A percentile compares a stretch with the other conserved stretches of the same genome.
These are phyloP conservation scores for Aspergillus costaricaensis DNA, from an alignment of 2,329 filamentous ascomycete species.

Conservation along the genomic window DNA sequence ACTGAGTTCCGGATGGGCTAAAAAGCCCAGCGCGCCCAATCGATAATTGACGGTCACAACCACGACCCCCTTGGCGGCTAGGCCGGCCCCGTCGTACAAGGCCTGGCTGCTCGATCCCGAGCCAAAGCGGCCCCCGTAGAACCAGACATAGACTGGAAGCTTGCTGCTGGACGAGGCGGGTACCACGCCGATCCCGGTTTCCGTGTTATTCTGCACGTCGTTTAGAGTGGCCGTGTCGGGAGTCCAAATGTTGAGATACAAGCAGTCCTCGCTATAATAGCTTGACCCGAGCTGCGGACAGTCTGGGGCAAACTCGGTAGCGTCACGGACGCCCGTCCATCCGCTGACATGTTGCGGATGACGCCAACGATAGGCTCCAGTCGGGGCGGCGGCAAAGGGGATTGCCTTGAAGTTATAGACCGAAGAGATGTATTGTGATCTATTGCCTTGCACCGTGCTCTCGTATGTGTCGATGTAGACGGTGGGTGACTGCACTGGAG, in stretches of 20 bases:
- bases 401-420: slow-evolving; percentile 26
- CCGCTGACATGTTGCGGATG: not conserved
- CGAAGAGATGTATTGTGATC: slow-evolving; percentile 23
- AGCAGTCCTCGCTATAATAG: slow-evolving; percentile 30
- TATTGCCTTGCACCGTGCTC: slow-evolving; percentile 23
- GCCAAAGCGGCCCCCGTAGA: slow-evolving; percentile 20
- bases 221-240: slow-evolving; percentile 21
- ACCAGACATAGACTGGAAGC: slow-evolving; percentile 27
- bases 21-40: slow-evolving; percentile 38
- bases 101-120: slow-evolving; percentile 15
- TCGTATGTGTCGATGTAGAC: slow-evolving; percentile 15
- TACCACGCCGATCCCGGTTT: not conserved
- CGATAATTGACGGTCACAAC: slow-evolving; percentile 29
- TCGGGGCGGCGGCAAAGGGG: slow-evolving; percentile 19
- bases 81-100: slow-evolving; percentile 22
- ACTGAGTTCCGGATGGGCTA: slow-evolving; percentile 27
- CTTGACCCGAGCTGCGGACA: slow-evolving; percentile 37
- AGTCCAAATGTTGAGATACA: slow-evolving; percentile 26
- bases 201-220: not conserved
- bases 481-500: not conserved
- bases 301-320: slow-evolving; percentile 21
- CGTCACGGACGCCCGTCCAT: slow-evolving; percentile 18
- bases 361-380: slow-evolving; percentile 12
- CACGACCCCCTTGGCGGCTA: slow-evolving; percentile 23
- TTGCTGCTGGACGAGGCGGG: not conserved